phyloP scores from a whole-genome alignment of 495 filamentous ascomycete genomes.

The Penicillium cinerascens region DNA sequence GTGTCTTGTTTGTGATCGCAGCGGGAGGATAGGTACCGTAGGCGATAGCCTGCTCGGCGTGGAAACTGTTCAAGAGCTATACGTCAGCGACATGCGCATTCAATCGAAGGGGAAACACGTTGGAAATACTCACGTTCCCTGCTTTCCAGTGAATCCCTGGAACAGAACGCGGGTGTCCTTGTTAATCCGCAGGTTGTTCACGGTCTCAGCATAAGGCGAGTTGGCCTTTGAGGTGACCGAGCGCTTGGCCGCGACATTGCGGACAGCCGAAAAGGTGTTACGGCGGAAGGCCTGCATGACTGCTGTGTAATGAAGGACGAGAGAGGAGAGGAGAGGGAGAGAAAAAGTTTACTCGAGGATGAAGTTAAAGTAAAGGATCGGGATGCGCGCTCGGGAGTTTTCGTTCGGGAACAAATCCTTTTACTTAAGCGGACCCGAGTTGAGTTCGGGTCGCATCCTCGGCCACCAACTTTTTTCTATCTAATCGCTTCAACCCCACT shows the following conservation, averaged over 20 bases:
- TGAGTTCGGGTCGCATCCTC: conserved; percentile 30
- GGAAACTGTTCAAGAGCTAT: conserved; percentile 65
- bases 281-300: conserved; percentile 55
- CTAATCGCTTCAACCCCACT: conserved; percentile 20
- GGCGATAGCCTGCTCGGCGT: conserved; percentile 95
- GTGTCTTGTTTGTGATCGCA: conserved; percentile 15
- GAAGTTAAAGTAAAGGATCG: conserved; percentile 22
- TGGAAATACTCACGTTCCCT: conserved; percentile 80
- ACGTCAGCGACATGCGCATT: conserved; percentile 39
- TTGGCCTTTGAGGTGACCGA: conserved; percentile 66
- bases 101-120: neutral
- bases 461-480: conserved; percentile 28
- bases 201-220: conserved; percentile 73
- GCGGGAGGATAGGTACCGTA: conserved; percentile 63
- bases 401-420: conserved; percentile 42
- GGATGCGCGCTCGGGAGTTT: conserved; percentile 36
- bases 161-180: conserved; percentile 88
- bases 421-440: conserved; percentile 43
- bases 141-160: conserved; percentile 97
- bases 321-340: conserved; percentile 22
- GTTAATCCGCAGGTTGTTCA: conserved; percentile 89
- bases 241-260: conserved; percentile 47
- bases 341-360: conserved; percentile 19
- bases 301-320: conserved; percentile 19
- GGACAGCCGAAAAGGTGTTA: conserved; percentile 47